Evolutionary conservation across 257 asterid species (phyloP).

Genomic region (Fraxinus pennsylvanica): DNA sequence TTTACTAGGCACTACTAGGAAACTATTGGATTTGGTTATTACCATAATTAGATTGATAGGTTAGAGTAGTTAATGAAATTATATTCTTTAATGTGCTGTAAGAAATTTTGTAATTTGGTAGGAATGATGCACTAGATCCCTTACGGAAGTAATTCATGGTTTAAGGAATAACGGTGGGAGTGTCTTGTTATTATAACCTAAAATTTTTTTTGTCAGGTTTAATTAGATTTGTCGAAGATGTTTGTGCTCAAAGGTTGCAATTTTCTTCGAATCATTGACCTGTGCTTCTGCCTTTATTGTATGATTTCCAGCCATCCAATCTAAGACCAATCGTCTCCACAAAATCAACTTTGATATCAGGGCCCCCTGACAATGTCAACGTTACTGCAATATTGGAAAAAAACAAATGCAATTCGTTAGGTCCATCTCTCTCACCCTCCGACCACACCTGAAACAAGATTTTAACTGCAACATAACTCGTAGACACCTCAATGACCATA

Average conservation of each 20-base stretch:
- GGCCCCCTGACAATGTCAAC: constrained; percentile 48
- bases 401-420: constrained; percentile 93
- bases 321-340: constrained; percentile 66
- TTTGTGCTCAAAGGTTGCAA: neutral
- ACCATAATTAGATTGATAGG: no score
- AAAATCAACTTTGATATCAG: constrained; percentile 49
- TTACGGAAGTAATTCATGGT: no score
- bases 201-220: no score
- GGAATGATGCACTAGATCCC: no score
- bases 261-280: constrained; percentile 22
- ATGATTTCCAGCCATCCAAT: constrained; percentile 63
- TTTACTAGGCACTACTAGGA: no score
- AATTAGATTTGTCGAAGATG: no score
- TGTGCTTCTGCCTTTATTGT: constrained; percentile 12
- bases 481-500: constrained; percentile 50
- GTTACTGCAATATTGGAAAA: constrained; percentile 82
- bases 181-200: no score
- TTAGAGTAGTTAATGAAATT: no score
- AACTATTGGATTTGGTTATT: no score
- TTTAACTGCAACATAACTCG: constrained; percentile 62
- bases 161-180: no score
- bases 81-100: no score
- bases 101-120: no score
- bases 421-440: constrained; percentile 40
- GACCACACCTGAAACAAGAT: neutral